Evolutionary conservation across 441 rosid species (phyloP).

Genomic region (Aleurites moluccanus): DNA sequence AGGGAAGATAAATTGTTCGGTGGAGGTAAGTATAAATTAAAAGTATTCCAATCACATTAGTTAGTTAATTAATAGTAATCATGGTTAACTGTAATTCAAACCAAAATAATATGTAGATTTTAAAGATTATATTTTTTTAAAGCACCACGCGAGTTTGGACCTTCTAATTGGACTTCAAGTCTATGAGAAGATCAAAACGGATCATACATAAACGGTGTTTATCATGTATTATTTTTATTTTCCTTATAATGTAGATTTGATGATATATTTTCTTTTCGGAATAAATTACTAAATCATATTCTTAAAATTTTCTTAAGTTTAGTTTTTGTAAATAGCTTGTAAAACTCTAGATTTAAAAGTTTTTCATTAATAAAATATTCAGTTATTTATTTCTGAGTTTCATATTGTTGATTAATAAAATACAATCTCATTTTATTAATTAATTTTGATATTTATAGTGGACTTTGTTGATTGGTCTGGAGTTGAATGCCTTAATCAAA

Average conservation of each 20-base stretch:
- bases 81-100: neutral
- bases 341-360: no score
- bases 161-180: neutral
- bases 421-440: slow-evolving; percentile 15
- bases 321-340: no score
- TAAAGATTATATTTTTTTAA: neutral
- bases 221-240: neutral
- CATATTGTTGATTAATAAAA: slow-evolving; percentile 5
- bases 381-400: slow-evolving; percentile 22
- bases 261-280: no score
- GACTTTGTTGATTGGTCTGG: slow-evolving; percentile 94
- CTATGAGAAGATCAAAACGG: neutral
- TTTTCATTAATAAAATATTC: no score
- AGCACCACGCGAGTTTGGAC: neutral
- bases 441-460: slow-evolving; percentile 59
- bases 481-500: slow-evolving; percentile 90
- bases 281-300: no score
- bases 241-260: no score
- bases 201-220: neutral
- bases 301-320: no score
- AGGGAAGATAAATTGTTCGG: neutral
- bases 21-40: neutral
- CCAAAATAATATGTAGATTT: neutral
- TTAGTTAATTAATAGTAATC: neutral
- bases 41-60: no score